These are phyloP conservation scores for Trypanosoma scelopori DNA, from an alignment of 208 protist genomes.

Conservation along the genomic window DNA sequence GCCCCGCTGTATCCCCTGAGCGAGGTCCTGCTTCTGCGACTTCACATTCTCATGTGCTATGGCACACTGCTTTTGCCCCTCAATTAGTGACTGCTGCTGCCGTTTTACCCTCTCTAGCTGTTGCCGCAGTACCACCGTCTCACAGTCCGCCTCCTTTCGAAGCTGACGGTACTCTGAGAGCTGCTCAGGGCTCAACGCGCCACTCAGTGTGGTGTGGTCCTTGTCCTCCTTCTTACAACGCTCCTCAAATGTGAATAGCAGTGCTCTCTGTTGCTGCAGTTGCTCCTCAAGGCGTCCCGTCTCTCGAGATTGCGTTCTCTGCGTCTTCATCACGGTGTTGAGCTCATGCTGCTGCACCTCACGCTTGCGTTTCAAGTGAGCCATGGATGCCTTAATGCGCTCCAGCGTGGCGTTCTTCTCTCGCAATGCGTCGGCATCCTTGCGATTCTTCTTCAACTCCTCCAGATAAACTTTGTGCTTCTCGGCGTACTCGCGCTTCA, in stretches of 20 bases:
- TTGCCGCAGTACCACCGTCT: constrained; percentile 77
- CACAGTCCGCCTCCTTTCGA: constrained; percentile 80
- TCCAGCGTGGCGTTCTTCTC: constrained; percentile 63
- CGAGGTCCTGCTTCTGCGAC: constrained; percentile 51
- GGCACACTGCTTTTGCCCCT: constrained; percentile 68
- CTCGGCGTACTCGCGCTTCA: constrained; percentile 74
- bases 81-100: constrained; percentile 56
- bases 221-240: constrained; percentile 56
- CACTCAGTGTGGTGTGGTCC: constrained; percentile 36
- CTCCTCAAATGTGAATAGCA: constrained; percentile 64
- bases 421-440: constrained; percentile 60
- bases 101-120: constrained; percentile 67
- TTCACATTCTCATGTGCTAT: constrained; percentile 46
- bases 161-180: constrained; percentile 77
- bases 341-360: constrained; percentile 59
- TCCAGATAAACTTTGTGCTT: constrained; percentile 81
- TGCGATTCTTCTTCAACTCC: constrained; percentile 68
- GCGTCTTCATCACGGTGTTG: constrained; percentile 44
- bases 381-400: constrained; percentile 61
- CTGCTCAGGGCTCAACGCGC: constrained; percentile 49
- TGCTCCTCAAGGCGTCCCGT: constrained; percentile 62
- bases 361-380: constrained; percentile 66
- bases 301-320: constrained; percentile 55
- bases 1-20: constrained; percentile 37
- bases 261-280: constrained; percentile 58